phyloP scores from a whole-genome alignment of 306 rosid species.

The Glycine soja region DNA sequence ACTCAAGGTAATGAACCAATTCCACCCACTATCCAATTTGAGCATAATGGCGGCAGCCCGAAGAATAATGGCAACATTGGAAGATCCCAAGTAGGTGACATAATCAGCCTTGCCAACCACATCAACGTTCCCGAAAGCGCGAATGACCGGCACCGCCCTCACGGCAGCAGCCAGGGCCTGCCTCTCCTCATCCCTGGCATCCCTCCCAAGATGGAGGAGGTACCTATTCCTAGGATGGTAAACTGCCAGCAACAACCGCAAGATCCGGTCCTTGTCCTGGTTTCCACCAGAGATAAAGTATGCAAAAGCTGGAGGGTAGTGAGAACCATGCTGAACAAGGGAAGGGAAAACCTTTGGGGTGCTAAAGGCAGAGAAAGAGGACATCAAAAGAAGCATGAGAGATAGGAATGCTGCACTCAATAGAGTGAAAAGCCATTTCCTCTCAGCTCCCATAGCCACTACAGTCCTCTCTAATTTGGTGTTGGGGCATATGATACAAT shows the following conservation, averaged over 20 bases:
- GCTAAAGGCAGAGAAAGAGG: conserved; percentile 76
- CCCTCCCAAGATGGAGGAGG: conserved; percentile 75
- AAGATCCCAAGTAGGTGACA: conserved; percentile 78
- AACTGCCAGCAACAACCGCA: conserved; percentile 82
- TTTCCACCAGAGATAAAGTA: conserved; percentile 80
- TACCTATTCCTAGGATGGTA: conserved; percentile 92
- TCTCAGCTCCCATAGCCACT: conserved; percentile 87
- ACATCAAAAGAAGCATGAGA: conserved; percentile 63
- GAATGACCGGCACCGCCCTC: conserved; percentile 72
- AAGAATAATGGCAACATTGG: conserved; percentile 71
- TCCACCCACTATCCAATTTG: conserved; percentile 83
- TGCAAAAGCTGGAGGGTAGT: conserved; percentile 86
- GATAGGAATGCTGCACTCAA: conserved; percentile 72
- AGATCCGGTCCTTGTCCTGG: conserved; percentile 78
- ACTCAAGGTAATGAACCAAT: conserved; percentile 88
- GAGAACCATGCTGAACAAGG: conserved; percentile 69
- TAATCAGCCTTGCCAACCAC: conserved; percentile 88
- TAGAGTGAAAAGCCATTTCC: conserved; percentile 83
- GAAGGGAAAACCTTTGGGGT: conserved; percentile 74
- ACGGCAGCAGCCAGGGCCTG: conserved; percentile 49
- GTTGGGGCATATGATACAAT: conserved; percentile 48
- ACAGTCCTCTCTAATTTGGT: conserved; percentile 14
- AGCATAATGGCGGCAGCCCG: conserved; percentile 89
- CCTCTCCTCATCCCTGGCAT: conserved; percentile 76
- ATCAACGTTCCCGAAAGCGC: conserved; percentile 86